Conservation (phyloP, 352 stramenopile genomes). For the Phytophthora foliorum region DNA sequence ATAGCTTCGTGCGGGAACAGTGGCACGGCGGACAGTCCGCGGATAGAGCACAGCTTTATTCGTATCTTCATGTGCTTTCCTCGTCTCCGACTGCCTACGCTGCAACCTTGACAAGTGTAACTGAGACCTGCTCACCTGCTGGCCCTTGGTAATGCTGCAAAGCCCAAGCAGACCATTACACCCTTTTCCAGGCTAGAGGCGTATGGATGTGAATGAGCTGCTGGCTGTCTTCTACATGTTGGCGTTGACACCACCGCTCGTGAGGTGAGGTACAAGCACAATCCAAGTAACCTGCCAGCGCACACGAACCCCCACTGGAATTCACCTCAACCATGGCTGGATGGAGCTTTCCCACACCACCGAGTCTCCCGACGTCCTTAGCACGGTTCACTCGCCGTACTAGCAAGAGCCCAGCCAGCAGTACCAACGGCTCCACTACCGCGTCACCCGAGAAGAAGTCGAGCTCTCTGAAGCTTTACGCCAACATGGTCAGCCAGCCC, state of each 20-base stretch:
- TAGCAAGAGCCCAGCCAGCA: conserved; percentile 27
- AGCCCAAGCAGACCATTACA: conserved; percentile 14
- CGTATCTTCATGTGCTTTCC: conserved; percentile 25
- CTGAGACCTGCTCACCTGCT: not conserved
- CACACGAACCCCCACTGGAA: conserved; percentile 16
- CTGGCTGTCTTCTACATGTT: conserved; percentile 24
- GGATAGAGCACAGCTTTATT: conserved; percentile 25
- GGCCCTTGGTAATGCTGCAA: conserved; percentile 2
- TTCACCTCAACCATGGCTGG: conserved; percentile 28
- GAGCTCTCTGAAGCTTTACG: conserved; percentile 50
- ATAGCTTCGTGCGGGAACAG: no score
- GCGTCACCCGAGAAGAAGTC: conserved; percentile 33
- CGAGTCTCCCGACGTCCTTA: conserved; percentile 30
- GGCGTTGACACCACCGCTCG: conserved; percentile 15
- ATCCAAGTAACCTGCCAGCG: conserved; percentile 15
- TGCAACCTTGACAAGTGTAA: not conserved
- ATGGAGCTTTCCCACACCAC: conserved; percentile 36
- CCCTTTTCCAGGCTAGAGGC: conserved; percentile 17
- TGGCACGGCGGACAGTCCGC: no score
- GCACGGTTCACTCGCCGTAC: conserved; percentile 32
- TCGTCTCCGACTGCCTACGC: conserved; percentile 11
- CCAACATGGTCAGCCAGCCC: conserved; percentile 54
- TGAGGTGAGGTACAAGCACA: conserved; percentile 29
- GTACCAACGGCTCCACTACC: conserved; percentile 16
- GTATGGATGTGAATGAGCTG: conserved; percentile 11